phyloP scores from a whole-genome alignment of 441 rosid genomes.

The Gossypium gossypioides region DNA sequence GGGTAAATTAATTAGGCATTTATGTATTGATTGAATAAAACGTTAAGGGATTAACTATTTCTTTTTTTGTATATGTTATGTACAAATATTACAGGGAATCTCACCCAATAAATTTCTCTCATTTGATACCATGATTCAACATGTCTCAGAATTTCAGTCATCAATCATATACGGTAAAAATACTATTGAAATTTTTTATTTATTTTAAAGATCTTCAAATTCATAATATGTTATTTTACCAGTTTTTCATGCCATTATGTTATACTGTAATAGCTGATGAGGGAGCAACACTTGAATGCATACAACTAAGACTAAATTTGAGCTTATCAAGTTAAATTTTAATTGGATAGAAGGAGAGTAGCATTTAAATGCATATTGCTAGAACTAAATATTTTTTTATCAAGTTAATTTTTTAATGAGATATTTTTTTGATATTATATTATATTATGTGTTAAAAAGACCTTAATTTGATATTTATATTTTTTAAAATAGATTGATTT shows the following conservation, averaged over 20 bases:
- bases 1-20: neutral
- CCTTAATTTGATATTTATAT: too few relatives aligned
- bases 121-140: neutral
- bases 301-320: too few relatives aligned
- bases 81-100: neutral
- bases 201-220: neutral
- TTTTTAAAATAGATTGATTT: too few relatives aligned
- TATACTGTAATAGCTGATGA: too few relatives aligned
- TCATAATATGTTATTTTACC: neutral
- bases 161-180: neutral
- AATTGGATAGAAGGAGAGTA: too few relatives aligned
- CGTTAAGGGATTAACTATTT: neutral
- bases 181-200: neutral
- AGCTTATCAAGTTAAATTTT: too few relatives aligned
- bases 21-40: neutral
- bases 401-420: too few relatives aligned
- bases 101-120: neutral
- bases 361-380: too few relatives aligned
- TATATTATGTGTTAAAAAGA: too few relatives aligned
- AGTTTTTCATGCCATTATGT: neutral
- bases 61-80: neutral
- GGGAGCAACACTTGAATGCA: too few relatives aligned
- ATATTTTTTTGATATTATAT: too few relatives aligned
- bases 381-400: too few relatives aligned
- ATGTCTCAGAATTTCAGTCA: neutral